Conservation (phyloP, 495 filamentous ascomycete species). For the Neurospora discreta region DNA sequence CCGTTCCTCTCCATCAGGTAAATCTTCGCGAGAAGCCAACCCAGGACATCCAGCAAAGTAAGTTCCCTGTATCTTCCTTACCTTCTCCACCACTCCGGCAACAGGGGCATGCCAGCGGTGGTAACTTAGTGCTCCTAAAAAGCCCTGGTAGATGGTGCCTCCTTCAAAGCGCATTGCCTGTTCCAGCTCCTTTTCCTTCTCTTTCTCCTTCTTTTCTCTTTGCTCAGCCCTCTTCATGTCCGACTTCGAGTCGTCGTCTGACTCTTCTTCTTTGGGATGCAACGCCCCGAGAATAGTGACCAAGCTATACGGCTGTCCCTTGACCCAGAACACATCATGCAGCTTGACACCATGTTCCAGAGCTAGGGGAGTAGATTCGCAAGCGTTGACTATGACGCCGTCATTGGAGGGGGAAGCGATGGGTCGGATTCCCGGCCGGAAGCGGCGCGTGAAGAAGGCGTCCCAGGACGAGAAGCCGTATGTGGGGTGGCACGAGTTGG, state of each 20-base stretch:
- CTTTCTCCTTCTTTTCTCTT: neutral
- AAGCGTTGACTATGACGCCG: slow-evolving; percentile 22
- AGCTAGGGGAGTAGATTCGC: slow-evolving; percentile 26
- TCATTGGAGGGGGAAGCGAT: slow-evolving; percentile 24
- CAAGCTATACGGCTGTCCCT: slow-evolving; percentile 31
- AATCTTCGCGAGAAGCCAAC: neutral
- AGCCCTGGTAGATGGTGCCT: slow-evolving; percentile 31
- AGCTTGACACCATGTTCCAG: slow-evolving; percentile 1
- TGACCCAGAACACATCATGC: slow-evolving; percentile 36
- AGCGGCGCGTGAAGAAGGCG: slow-evolving; percentile 36
- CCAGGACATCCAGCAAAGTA: slow-evolving; percentile 8
- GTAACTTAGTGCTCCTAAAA: slow-evolving; percentile 35
- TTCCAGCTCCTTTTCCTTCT: neutral
- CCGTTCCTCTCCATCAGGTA: neutral
- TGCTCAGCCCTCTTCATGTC: neutral
- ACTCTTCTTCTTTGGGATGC: neutral
- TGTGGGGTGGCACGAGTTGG: neutral
- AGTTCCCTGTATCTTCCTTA: slow-evolving; percentile 23
- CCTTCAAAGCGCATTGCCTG: slow-evolving; percentile 17
- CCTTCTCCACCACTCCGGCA: slow-evolving; percentile 20
- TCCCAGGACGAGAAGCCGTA: slow-evolving; percentile 7
- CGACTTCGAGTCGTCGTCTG: neutral
- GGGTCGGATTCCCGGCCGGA: slow-evolving; percentile 25
- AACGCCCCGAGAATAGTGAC: slow-evolving; percentile 24
- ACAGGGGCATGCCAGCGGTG: slow-evolving; percentile 40